Percentiles rank a stretch among this genome's conserved stretches.
Evolutionary conservation across 495 filamentous ascomycete species (phyloP).

Genomic region (Parathielavia appendiculata): DNA sequence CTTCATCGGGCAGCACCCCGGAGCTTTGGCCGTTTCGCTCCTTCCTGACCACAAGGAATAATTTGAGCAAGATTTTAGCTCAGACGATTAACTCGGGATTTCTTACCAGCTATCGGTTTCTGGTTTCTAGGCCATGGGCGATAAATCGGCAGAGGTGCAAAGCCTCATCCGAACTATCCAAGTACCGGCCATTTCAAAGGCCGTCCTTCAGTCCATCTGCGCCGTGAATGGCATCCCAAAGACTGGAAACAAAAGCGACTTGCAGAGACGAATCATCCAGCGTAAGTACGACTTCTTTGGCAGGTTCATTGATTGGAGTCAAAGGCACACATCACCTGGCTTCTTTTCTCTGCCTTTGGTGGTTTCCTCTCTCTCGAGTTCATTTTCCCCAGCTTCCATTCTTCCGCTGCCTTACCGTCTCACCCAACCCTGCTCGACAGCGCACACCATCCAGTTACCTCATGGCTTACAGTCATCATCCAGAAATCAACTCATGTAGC

Average conservation of each 20-base stretch:
- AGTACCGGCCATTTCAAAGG: slow-evolving; percentile 50
- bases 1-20: slow-evolving; percentile 4
- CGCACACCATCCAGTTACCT: not conserved
- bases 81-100: not conserved
- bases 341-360: not conserved
- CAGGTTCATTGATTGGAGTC: not conserved
- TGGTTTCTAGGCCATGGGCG: slow-evolving; percentile 8
- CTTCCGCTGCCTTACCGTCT: not conserved
- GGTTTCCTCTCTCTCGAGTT: not conserved
- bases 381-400: not conserved
- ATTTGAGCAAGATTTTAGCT: not conserved
- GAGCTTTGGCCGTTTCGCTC: not conserved
- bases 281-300: slow-evolving; percentile 44
- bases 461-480: slow-evolving; percentile 8
- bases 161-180: slow-evolving; percentile 32
- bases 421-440: not conserved
- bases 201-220: slow-evolving; percentile 68
- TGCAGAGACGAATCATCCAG: slow-evolving; percentile 69
- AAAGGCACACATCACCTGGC: not conserved
- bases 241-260: slow-evolving; percentile 71
- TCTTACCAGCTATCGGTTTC: not conserved
- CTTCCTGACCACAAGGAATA: not conserved
- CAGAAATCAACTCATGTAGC: slow-evolving; percentile 23
- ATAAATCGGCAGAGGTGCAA: slow-evolving; percentile 36
- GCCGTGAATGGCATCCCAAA: slow-evolving; percentile 61